Evolutionary conservation across 179 eudicot species (phyloP), one percentile per base, ranked within the genome.

Genomic region (Kewa caespitosa): DNA sequence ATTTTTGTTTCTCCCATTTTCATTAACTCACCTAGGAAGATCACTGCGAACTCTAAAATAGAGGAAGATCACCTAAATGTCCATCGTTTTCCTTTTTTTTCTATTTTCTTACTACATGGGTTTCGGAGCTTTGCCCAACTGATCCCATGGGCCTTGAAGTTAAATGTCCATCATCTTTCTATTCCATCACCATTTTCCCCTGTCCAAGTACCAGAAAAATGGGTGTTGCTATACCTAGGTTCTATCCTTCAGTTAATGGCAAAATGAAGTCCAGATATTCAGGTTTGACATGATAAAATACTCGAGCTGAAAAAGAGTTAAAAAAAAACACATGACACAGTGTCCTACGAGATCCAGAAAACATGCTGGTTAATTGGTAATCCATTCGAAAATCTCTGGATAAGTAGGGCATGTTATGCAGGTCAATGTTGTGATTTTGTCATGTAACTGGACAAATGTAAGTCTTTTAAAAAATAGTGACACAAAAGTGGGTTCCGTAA

Each of bases 251-350:
- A 27, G 15, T 31, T 27, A 4, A 59, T 59, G 34, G 34, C 64
- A 20, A 59, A 15, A 2, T 43, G 8, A 55, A 68, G 36, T 67
- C 78, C 5, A n/a, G n/a, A 76, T 81, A 46, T 78, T 85, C 67
- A 86, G 66, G 57, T 27, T 59, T 59, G 64, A 59, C 62, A 23
- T 57, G 27, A 59, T 31, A 59, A 22, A 59, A 27, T 13, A 59
- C 34, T 12, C n/a, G n/a, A n/a, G n/a, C n/a, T 22, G 31, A 55
- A 55, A 9, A 10, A 43, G 18, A 43, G 50, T 11, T 11, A 43
- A 43, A 1, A 43, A 43, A 9, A 43, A 22, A 43, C n/a, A 11
- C 50, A 43, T 50, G 25, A 50, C n/a, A 22, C 25, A 50, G 57
- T 50, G 8, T 50, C n/a, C 57, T 18, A 50, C 25, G 6, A 3